phyloP scores from a whole-genome alignment of 2,329 filamentous ascomycete species.

The Epichloe baconii region DNA sequence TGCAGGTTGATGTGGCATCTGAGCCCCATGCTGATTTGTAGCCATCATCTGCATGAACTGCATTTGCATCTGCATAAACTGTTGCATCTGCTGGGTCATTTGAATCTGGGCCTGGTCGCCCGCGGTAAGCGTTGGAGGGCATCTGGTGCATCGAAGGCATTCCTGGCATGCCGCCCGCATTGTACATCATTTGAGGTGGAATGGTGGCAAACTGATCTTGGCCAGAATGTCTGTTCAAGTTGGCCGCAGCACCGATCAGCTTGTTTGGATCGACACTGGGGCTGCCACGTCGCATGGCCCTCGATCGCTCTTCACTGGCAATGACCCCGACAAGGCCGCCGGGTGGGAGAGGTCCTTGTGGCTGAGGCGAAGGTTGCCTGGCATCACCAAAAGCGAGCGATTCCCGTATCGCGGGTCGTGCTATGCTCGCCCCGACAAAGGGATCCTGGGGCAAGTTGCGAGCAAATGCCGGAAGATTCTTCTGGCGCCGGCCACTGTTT shows the following conservation, averaged over 20 bases:
- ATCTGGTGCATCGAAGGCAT: constrained; percentile 26
- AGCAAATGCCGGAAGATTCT: constrained; percentile 66
- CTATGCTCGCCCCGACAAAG: constrained; percentile 66
- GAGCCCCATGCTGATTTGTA: constrained; percentile 18
- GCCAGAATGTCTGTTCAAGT: constrained; percentile 22
- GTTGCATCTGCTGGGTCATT: constrained; percentile 71
- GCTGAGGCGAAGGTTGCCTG: constrained; percentile 23
- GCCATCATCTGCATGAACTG: constrained; percentile 83
- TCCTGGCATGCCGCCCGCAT: constrained; percentile 13
- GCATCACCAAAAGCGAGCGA: constrained; percentile 55
- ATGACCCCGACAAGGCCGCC: constrained; percentile 82
- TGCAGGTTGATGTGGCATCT: constrained; percentile 19
- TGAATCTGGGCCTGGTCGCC: constrained; percentile 65
- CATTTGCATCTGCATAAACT: constrained; percentile 91
- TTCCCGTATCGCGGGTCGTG: constrained; percentile 60
- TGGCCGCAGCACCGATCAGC: constrained; percentile 21
- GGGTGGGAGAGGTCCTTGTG: constrained; percentile 38
- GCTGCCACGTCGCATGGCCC: constrained; percentile 65
- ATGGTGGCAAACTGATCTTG: constrained; percentile 38
- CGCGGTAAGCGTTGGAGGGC: constrained; percentile 37
- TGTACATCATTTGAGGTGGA: constrained; percentile 30
- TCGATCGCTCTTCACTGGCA: constrained; percentile 67
- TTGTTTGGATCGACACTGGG: constrained; percentile 47
- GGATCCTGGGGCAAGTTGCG: constrained; percentile 72
- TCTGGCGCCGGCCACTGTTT: constrained; percentile 17